Percentiles rank a stretch among this genome's conserved stretches.
Conservation (phyloP, 1,139 yeast genomes). For the Lodderomyces elongisporus region DNA sequence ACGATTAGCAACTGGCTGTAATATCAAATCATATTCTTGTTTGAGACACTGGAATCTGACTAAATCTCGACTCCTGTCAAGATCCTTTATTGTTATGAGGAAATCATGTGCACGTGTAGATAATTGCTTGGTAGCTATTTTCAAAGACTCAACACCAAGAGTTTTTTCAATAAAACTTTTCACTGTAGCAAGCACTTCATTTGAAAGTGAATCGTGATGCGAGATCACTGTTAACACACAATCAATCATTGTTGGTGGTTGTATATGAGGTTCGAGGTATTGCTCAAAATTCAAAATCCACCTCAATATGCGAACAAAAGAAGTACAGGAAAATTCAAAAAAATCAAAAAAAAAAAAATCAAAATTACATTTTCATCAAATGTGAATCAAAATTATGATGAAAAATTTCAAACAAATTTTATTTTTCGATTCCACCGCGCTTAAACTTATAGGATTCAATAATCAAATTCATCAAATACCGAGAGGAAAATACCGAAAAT, state of each 20-base stretch:
- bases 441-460: no score
- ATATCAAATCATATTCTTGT: slow-evolving; percentile 25
- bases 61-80: slow-evolving; percentile 4
- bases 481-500: no score
- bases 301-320: no score
- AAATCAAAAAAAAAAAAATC: no score
- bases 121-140: slow-evolving; percentile 8
- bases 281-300: no score
- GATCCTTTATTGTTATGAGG: slow-evolving; percentile 7
- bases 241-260: neutral
- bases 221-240: slow-evolving; percentile 1
- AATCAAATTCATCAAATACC: no score
- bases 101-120: slow-evolving; percentile 20
- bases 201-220: neutral
- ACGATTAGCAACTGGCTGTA: slow-evolving; percentile 31
- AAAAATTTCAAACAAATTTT: no score
- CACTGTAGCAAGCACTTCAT: neutral
- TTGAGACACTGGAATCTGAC: slow-evolving; percentile 14
- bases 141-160: slow-evolving; percentile 2
- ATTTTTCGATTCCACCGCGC: no score
- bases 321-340: no score
- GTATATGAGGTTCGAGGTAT: no score
- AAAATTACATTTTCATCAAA: no score
- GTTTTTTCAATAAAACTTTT: neutral
- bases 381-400: no score